Percentiles rank a stretch among this genome's conserved stretches.
Evolutionary conservation across 495 filamentous ascomycete genomes (phyloP).

Genomic region (Apiosordaria backusii): DNA sequence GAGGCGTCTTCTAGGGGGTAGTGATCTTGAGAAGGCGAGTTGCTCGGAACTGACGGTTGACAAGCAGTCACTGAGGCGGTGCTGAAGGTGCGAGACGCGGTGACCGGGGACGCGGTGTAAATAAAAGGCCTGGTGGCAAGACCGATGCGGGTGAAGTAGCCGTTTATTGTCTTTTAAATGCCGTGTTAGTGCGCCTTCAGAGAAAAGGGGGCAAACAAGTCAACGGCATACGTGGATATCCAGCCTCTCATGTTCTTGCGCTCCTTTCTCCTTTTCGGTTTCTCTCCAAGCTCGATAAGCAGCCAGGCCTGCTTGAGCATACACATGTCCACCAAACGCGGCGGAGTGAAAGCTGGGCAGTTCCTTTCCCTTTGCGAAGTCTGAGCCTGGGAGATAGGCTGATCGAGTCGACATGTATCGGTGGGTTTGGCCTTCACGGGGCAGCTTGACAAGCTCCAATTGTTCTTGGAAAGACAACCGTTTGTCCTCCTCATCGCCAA

Average conservation of each 20-base stretch:
- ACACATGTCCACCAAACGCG: conserved; percentile 66
- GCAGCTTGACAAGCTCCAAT: conserved; percentile 35
- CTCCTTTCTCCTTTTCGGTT: conserved; percentile 34
- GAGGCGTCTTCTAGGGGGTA: conserved; percentile 32
- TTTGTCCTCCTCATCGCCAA: conserved; percentile 7
- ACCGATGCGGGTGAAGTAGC: conserved; percentile 62
- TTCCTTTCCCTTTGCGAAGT: conserved; percentile 19
- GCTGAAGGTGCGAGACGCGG: conserved; percentile 55
- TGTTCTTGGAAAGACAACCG: conserved; percentile 41
- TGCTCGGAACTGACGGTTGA: conserved; percentile 39
- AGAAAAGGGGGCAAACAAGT: not conserved
- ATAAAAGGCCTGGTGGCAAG: conserved; percentile 54
- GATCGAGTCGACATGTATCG: conserved; percentile 40
- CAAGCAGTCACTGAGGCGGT: conserved; percentile 57
- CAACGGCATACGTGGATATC: conserved; percentile 56
- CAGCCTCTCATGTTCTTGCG: conserved; percentile 29
- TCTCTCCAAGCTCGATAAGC: conserved; percentile 49
- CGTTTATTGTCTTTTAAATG: conserved; percentile 57
- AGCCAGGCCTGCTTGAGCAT: conserved; percentile 60
- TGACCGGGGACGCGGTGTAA: conserved; percentile 53
- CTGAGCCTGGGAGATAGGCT: conserved; percentile 34
- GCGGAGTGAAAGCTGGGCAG: conserved; percentile 20
- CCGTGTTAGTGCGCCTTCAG: not conserved
- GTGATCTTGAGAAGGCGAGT: conserved; percentile 30
- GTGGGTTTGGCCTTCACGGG: conserved; percentile 21